These are phyloP conservation scores for Linum trigynum DNA, from an alignment of 345 rosid species.

Conservation along the genomic window DNA sequence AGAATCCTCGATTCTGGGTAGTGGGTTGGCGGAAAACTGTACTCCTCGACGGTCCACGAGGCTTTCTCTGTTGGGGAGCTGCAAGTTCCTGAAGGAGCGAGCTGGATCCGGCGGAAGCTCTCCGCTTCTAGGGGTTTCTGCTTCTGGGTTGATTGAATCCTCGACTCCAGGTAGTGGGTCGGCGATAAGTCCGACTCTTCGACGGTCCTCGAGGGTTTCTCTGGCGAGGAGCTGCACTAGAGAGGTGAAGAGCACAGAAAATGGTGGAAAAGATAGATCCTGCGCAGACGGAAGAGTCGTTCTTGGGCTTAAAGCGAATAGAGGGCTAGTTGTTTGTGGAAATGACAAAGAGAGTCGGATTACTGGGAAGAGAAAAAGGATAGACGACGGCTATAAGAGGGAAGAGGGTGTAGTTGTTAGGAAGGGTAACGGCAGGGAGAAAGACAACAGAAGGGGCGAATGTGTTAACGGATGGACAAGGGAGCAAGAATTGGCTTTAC, in stretches of 20 bases:
- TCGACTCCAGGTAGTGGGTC: background rate
- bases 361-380: background rate
- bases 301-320: background rate
- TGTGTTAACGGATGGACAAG: conserved; percentile 46
- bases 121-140: background rate
- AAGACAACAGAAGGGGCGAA: background rate
- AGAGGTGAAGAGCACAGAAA: background rate
- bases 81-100: too few relatives aligned
- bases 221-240: background rate
- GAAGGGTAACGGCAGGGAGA: background rate
- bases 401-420: background rate
- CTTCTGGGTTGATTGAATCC: background rate
- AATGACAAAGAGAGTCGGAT: background rate
- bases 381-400: background rate
- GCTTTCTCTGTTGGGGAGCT: background rate
- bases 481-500: conserved; percentile 63
- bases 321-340: background rate
- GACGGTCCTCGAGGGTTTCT: conserved; percentile 1
- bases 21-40: background rate
- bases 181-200: background rate
- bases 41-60: background rate
- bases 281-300: background rate
- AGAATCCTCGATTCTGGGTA: background rate
- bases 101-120: background rate
- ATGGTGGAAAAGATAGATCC: background rate